A percentile compares a stretch with the other conserved stretches of the same genome.
Conservation (phyloP, 2,329 filamentous ascomycete species). For the Neopestalotiopsis clavispora region DNA sequence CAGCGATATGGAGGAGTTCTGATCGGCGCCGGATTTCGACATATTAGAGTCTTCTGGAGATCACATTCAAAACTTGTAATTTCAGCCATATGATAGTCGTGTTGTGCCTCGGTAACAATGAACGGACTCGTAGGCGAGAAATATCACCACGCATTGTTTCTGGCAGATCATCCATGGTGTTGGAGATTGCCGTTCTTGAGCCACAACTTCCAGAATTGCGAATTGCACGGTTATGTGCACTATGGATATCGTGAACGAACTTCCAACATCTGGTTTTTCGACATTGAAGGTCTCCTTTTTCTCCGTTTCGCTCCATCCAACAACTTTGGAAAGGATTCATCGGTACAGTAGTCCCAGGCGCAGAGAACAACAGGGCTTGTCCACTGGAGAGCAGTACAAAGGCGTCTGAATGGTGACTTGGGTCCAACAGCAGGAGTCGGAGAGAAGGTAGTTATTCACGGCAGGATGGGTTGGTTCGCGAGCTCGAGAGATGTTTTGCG, state of each 20-base stretch:
- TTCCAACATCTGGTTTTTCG: too few relatives aligned
- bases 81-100: too few relatives aligned
- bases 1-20: too few relatives aligned
- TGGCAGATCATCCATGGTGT: background rate
- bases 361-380: background rate
- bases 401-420: background rate
- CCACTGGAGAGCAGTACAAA: background rate
- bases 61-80: too few relatives aligned
- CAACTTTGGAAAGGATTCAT: accelerated
- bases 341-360: too few relatives aligned
- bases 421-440: background rate
- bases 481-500: background rate
- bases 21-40: too few relatives aligned
- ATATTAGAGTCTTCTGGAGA: too few relatives aligned
- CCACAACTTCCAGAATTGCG: background rate
- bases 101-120: too few relatives aligned
- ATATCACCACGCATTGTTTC: background rate
- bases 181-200: background rate
- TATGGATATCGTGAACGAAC: too few relatives aligned
- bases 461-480: background rate
- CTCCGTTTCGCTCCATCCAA: too few relatives aligned
- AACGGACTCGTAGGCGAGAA: background rate
- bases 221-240: too few relatives aligned
- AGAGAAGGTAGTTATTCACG: background rate
- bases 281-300: too few relatives aligned